Evolutionary conservation across 352 stramenopile genomes (phyloP), one percentile per base, ranked within the genome.

Genomic region (Saprolegnia parasitica): DNA sequence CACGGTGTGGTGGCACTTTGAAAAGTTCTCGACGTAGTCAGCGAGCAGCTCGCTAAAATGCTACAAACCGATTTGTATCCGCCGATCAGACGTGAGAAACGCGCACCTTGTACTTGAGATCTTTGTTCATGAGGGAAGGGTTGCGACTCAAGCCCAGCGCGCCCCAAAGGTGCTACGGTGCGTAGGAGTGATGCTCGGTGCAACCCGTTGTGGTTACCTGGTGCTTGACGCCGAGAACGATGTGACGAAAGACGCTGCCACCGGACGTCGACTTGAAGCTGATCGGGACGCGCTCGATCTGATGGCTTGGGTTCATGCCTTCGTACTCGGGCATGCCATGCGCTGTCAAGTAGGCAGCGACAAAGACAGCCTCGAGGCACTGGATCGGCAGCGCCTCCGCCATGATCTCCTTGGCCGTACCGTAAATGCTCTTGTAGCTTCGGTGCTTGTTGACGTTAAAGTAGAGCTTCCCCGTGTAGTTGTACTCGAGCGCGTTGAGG

Each of bases 401-500:
- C 24, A 91, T 72, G 55, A 96, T 96, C 16, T 95, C 87, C 63
- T 94, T 93, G 3, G 88, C 88, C 0, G 87, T 96, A 32, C 80
- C 86, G 5, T 85, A 83, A 23, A 96, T 89, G 52, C 85, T 93
- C 73, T 96, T 95, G 72, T 93, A 91, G 71, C 87, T 95, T 24
- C 86, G 83, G 65, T 96, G 91, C 61, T 95, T 95, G 74, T 83
- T 89, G 32, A 94, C 79, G 47, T 91, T 80, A 58, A 95, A 96
- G 68, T 95, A 96, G 16, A 89, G 56, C 13, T 76, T 90, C 23
- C 86, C 86, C 0, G 87, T 96, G 78, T 96, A 94, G 76, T 96
- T 96, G 74, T 94, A 93, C 67, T 94, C 84, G 46, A 94, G 76
- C 20, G 80, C 77, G 56, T 72, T 86, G 50, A 95, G 82, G 54